These are phyloP conservation scores for Stephanodiscus minutulus DNA, from an alignment of 108 stramenopile species.

Conservation along the genomic window DNA sequence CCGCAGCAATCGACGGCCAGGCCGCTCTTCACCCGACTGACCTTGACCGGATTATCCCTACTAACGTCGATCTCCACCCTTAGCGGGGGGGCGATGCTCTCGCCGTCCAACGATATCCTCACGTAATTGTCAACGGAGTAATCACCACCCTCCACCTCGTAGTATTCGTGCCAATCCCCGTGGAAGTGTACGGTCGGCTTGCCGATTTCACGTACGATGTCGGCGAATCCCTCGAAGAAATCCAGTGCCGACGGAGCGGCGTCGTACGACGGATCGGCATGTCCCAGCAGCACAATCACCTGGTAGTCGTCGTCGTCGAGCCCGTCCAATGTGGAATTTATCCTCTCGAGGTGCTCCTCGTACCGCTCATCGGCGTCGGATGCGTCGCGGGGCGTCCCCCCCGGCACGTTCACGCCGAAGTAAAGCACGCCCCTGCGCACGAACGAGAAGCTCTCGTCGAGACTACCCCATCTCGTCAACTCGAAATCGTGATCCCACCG, in stretches of 20 bases:
- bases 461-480: constrained; percentile 45
- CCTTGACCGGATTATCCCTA: constrained; percentile 33
- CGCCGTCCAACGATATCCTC: constrained; percentile 46
- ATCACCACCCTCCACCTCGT: constrained; percentile 33
- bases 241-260: background rate
- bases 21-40: constrained; percentile 25
- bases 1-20: constrained; percentile 44
- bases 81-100: constrained; percentile 26
- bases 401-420: constrained; percentile 70
- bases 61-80: constrained; percentile 1
- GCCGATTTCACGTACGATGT: constrained; percentile 14
- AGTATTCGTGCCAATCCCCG: constrained; percentile 49
- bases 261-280: constrained; percentile 47
- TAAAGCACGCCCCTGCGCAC: constrained; percentile 61
- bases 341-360: background rate
- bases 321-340: constrained; percentile 4
- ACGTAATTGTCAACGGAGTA: constrained; percentile 39
- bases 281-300: constrained; percentile 58
- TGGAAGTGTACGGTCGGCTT: constrained; percentile 72
- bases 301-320: constrained; percentile 34
- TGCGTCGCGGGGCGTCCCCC: constrained; percentile 35
- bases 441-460: constrained; percentile 64
- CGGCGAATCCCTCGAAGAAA: constrained; percentile 48
- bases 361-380: constrained; percentile 37
- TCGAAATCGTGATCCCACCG: constrained; percentile 32